Conservation (phyloP, 2,329 filamentous ascomycete species). For the Talaromyces islandicus region DNA sequence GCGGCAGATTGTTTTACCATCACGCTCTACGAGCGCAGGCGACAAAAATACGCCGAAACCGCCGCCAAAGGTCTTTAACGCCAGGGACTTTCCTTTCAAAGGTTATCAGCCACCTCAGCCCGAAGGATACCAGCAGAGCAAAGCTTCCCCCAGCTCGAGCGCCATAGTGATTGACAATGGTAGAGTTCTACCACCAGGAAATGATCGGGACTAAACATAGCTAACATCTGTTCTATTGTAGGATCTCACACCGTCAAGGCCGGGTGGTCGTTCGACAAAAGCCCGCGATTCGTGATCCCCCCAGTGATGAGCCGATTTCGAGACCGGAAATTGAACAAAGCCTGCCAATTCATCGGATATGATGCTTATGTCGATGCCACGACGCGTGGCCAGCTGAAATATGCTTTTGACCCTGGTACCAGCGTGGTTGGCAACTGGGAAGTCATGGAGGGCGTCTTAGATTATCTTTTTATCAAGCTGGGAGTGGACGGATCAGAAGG, state of each 20-base stretch:
- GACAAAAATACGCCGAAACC: conserved; percentile 42
- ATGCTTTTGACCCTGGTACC: conserved; percentile 83
- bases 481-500: conserved; percentile 72
- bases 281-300: conserved; percentile 73
- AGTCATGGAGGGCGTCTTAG: conserved; percentile 87
- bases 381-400: conserved; percentile 80
- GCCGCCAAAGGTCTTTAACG: conserved; percentile 48
- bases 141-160: conserved; percentile 52
- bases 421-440: conserved; percentile 97
- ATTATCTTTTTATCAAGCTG: conserved; percentile 91
- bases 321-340: conserved; percentile 87
- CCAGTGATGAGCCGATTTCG: conserved; percentile 93
- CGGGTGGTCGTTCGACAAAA: conserved; percentile 87
- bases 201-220: conserved; percentile 9
- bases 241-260: conserved; percentile 85
- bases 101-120: conserved; percentile 53
- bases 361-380: conserved; percentile 95
- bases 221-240: conserved; percentile 29
- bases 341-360: conserved; percentile 83
- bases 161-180: conserved; percentile 99
- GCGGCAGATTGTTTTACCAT: conserved; percentile 28
- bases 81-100: conserved; percentile 56
- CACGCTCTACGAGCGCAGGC: conserved; percentile 32
- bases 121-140: conserved; percentile 67
- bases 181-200: conserved; percentile 32